These are phyloP conservation scores for Barnettozyma populi DNA, from an alignment of 805 yeast genomes.

Conservation along the genomic window DNA sequence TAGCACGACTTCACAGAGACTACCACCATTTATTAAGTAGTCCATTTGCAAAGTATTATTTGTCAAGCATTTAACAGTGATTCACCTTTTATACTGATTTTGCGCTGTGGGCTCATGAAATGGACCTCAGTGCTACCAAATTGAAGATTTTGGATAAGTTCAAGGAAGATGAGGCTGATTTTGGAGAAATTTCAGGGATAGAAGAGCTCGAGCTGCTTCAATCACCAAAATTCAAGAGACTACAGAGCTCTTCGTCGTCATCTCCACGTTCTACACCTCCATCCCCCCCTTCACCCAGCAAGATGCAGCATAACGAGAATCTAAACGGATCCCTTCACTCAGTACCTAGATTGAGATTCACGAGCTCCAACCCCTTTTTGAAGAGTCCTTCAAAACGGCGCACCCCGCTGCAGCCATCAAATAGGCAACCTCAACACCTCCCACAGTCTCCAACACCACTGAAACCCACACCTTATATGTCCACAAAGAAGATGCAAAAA, in stretches of 20 bases:
- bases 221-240: conserved; percentile 23
- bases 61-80: too few relatives aligned
- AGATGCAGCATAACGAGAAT: conserved; percentile 12
- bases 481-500: conserved; percentile 1
- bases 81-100: not conserved
- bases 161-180: conserved; percentile 22
- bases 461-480: not conserved
- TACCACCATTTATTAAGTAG: not conserved
- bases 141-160: conserved; percentile 19
- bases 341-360: conserved; percentile 20
- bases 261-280: conserved; percentile 16
- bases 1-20: not conserved
- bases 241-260: conserved; percentile 21
- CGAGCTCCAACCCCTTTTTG: conserved; percentile 11
- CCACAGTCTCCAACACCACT: not conserved
- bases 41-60: not conserved
- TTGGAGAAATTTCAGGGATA: conserved; percentile 20
- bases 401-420: conserved; percentile 14
- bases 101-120: not conserved
- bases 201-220: conserved; percentile 24
- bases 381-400: conserved; percentile 22
- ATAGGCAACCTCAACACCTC: conserved; percentile 4
- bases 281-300: conserved; percentile 11
- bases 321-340: conserved; percentile 11
- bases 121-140: conserved; percentile 17